Evolutionary conservation across 768 basidiomycete genomes (phyloP).

Genomic region (Auricularia auricula-judae): DNA sequence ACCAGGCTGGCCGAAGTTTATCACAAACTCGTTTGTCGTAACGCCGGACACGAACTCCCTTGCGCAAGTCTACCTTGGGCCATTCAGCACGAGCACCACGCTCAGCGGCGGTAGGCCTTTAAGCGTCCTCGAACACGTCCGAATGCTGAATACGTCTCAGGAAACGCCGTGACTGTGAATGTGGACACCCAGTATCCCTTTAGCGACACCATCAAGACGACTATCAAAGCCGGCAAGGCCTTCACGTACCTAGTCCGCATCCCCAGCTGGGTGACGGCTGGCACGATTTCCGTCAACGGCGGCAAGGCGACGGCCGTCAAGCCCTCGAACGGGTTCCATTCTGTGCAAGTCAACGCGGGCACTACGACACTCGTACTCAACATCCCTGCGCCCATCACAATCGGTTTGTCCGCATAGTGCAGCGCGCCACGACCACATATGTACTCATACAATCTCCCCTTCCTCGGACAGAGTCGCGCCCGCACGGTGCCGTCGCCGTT

Average conservation of each 20-base stretch:
- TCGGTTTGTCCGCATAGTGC: constrained; percentile 21
- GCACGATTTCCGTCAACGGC: constrained; percentile 32
- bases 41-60: constrained; percentile 35
- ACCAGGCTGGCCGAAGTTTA: constrained; percentile 38
- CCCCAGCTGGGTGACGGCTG: constrained; percentile 36
- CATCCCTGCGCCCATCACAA: constrained; percentile 35
- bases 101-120: constrained; percentile 23
- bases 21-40: constrained; percentile 38
- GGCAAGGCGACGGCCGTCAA: constrained; percentile 24
- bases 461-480: constrained; percentile 30
- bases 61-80: constrained; percentile 38
- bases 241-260: constrained; percentile 41
- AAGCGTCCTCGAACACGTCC: neutral
- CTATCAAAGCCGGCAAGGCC: constrained; percentile 28
- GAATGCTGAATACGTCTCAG: constrained; percentile 11
- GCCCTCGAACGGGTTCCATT: constrained; percentile 31
- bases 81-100: constrained; percentile 31
- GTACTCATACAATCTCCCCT: too few relatives aligned
- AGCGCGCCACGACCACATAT: neutral
- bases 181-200: constrained; percentile 43
- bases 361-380: constrained; percentile 34
- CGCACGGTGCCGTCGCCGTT: constrained; percentile 40
- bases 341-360: constrained; percentile 28
- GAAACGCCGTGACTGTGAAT: constrained; percentile 30
- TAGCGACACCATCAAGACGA: constrained; percentile 36